Conservation (phyloP, 352 stramenopile genomes). For the Phytophthora fragariaefolia region DNA sequence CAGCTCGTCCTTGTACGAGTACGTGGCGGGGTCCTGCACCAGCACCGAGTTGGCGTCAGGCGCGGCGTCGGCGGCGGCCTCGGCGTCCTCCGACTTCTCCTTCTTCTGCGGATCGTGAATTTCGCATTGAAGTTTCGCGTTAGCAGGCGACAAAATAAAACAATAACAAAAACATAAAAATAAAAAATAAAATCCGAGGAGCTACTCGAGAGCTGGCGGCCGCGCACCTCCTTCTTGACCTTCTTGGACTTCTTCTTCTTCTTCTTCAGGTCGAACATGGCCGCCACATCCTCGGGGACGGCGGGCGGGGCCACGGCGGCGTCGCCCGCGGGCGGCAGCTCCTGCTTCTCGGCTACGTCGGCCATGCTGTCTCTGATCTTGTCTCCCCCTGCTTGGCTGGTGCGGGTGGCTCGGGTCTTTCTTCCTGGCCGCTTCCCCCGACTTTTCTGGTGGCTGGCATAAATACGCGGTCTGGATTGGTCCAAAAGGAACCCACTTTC, state of each 20-base stretch:
- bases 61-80: slow-evolving; percentile 30
- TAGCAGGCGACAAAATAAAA: no score
- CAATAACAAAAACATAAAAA: slow-evolving; percentile 19
- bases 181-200: slow-evolving; percentile 19
- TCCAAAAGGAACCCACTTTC: background rate
- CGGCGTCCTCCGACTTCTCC: slow-evolving; percentile 44
- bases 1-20: slow-evolving; percentile 96
- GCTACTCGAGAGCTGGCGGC: background rate
- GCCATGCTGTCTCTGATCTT: slow-evolving; percentile 47
- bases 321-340: slow-evolving; percentile 38
- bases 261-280: slow-evolving; percentile 91
- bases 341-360: slow-evolving; percentile 62
- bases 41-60: slow-evolving; percentile 62
- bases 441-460: slow-evolving; percentile 54
- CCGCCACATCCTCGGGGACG: slow-evolving; percentile 85
- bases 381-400: slow-evolving; percentile 37
- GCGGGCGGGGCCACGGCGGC: slow-evolving; percentile 55
- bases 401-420: slow-evolving; percentile 24
- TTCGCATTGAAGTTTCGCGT: background rate
- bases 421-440: slow-evolving; percentile 27
- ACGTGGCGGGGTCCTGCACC: slow-evolving; percentile 91
- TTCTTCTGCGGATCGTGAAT: slow-evolving; percentile 55
- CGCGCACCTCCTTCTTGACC: slow-evolving; percentile 79
- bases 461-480: background rate
- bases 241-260: slow-evolving; percentile 96